A percentile compares a stretch with the other conserved stretches of the same genome.
These are phyloP conservation scores for Purshia tridentata DNA, from an alignment of 306 rosid genomes.

Conservation along the genomic window DNA sequence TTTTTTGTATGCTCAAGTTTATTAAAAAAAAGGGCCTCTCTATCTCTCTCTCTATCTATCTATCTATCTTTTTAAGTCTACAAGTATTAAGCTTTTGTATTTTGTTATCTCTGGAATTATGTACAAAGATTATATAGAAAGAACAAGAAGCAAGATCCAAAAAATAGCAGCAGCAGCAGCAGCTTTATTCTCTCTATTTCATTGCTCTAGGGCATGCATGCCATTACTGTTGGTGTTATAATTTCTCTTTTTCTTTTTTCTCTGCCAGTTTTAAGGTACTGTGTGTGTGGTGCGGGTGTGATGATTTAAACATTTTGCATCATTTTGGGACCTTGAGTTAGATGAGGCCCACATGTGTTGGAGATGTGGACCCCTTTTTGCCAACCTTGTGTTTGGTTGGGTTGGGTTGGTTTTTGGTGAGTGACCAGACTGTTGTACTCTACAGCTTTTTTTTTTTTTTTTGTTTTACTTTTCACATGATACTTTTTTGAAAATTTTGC, in stretches of 20 bases:
- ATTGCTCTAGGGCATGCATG: constrained; percentile 32
- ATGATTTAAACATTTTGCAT: constrained; percentile 24
- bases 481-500: neutral
- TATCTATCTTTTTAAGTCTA: neutral
- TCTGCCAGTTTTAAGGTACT: constrained; percentile 34
- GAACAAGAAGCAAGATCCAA: constrained; percentile 35
- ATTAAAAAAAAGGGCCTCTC: neutral
- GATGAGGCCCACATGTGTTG: neutral
- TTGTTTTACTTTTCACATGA: neutral
- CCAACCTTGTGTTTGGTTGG: constrained; percentile 7
- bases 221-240: constrained; percentile 17
- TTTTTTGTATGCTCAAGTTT: constrained; percentile 1
- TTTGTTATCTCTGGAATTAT: constrained; percentile 22
- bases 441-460: neutral
- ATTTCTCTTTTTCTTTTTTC: neutral
- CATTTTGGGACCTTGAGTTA: constrained; percentile 11
- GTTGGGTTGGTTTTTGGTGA: neutral
- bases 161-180: constrained; percentile 2
- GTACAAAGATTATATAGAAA: constrained; percentile 29
- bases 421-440: neutral
- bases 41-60: too few species aligned
- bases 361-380: constrained; percentile 6
- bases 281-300: constrained; percentile 24
- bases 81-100: neutral
- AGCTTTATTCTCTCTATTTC: constrained; percentile 28